phyloP scores from a whole-genome alignment of 163 green algal genomes.

The Chloroidium sp. region DNA sequence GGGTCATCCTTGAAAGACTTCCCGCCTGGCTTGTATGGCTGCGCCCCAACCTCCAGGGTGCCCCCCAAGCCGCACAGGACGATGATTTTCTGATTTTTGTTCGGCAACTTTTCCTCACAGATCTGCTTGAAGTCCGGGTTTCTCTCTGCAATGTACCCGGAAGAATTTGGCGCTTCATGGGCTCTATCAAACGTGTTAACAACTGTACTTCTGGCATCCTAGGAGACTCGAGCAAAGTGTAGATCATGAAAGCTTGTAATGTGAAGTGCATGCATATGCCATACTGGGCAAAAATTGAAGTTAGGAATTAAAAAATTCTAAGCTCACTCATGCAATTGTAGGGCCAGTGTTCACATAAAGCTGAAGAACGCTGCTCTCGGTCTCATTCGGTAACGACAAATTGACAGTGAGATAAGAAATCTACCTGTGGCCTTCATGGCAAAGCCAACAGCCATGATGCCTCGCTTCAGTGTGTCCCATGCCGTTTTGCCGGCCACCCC shows the following conservation, averaged over 20 bases:
- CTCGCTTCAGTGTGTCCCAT: conserved; percentile 72
- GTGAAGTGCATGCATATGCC: no score
- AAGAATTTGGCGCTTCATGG: no score
- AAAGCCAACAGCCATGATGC: conserved; percentile 14
- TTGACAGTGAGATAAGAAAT: not conserved
- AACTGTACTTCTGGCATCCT: no score
- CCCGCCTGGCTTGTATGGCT: conserved; percentile 19
- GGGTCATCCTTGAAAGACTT: conserved; percentile 33
- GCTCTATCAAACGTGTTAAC: no score
- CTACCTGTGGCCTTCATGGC: conserved; percentile 71
- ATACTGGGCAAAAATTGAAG: no score
- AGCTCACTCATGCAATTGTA: no score
- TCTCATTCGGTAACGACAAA: not conserved
- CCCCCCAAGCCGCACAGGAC: conserved; percentile 67
- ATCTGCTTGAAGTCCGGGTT: conserved; percentile 57
- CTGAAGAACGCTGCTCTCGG: no score
- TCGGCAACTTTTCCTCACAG: conserved; percentile 20
- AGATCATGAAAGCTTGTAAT: no score
- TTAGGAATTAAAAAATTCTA: no score
- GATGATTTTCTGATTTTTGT: conserved; percentile 60
- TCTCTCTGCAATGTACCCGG: conserved; percentile 40
- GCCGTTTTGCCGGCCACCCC: conserved; percentile 43
- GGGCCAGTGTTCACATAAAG: no score
- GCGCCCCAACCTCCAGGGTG: conserved; percentile 47
- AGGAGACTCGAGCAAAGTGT: no score